Percentiles rank a stretch among this genome's conserved stretches.
These are phyloP conservation scores for Leccinellum albellum DNA, from an alignment of 768 basidiomycete genomes.

Conservation along the genomic window DNA sequence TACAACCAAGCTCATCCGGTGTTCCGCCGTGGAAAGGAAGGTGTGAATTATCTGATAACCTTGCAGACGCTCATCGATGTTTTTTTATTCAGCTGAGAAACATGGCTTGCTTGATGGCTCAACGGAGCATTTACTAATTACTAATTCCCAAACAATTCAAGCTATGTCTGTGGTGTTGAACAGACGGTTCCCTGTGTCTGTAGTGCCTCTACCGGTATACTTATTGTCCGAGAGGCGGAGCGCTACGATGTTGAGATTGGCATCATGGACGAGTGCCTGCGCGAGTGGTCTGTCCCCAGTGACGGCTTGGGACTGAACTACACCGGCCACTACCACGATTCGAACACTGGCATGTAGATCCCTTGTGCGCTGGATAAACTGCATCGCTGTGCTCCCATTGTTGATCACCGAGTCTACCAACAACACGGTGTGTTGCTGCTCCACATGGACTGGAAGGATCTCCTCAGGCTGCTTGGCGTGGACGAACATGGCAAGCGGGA, in stretches of 20 bases:
- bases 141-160: conserved; percentile 8
- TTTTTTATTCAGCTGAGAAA: too few species aligned
- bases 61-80: too few species aligned
- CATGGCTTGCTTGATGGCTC: too few species aligned
- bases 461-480: conserved; percentile 14
- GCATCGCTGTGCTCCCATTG: conserved; percentile 11
- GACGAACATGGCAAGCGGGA: conserved; percentile 15
- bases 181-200: conserved; percentile 13
- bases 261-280: conserved; percentile 11
- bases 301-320: conserved; percentile 12
- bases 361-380: conserved; percentile 11
- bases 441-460: conserved; percentile 11
- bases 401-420: conserved; percentile 16
- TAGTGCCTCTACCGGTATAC: conserved; percentile 14
- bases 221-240: conserved; percentile 13
- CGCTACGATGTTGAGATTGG: conserved; percentile 10
- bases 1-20: too few species aligned
- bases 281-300: conserved; percentile 11
- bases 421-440: conserved; percentile 12
- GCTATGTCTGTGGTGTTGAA: conserved; percentile 10
- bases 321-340: conserved; percentile 14
- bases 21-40: too few species aligned
- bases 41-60: too few species aligned
- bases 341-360: conserved; percentile 11
- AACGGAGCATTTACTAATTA: neutral